Base-by-base conservation (phyloP, 345 rosid genomes). In the Melaleuca alternifolia region DNA sequence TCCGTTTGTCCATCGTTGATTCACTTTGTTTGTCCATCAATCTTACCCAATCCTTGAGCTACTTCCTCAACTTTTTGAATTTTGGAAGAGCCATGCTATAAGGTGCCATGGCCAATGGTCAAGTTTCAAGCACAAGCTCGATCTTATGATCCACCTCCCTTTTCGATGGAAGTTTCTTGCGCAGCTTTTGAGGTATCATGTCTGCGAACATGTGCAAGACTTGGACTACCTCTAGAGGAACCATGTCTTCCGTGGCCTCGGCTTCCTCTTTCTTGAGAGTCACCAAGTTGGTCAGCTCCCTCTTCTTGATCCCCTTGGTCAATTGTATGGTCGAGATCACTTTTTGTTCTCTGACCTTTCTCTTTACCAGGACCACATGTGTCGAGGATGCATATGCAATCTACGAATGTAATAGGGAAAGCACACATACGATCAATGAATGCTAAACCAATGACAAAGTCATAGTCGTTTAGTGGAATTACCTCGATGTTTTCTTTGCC, bases 81-180 rank as follows among this genome's bases (percentile, higher is more conserved):
- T 86, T 75, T 15, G 3, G 87, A 24, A 84, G 87, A 11, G 54
- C 51, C 75, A 86, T 86, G 12, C 46, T 41, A 46, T 86, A 86
- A 2, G 84, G 51, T 7, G 44, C 53, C 26, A 41, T 54, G 20
- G 53, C 41, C 1, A 52, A 65, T 12, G 75, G 75, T 37, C 28
- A 6, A 51, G 84, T 51, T 3, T 52, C 75, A 2, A 50, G 33
- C 7, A 57, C n/a, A 0, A 86, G n/a, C 87, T 76, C 37, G 10
- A 79, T 86, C 53, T 9, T 5, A 28, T 86, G 65, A 23, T 86
- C 87, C 44, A 86, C 71, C 84, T 37, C 87, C 50, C 87, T 28
- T 12, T 23, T 48, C 2, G 59, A 83, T 7, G 87, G 83, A 2
- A 71, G 30, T 10, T 65, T 51, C 48, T 46, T 30, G 13, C 84